Percentiles rank a stretch among this genome's conserved stretches.
Evolutionary conservation across 306 rosid genomes (phyloP).

Genomic region (Dalbergia oliveri): DNA sequence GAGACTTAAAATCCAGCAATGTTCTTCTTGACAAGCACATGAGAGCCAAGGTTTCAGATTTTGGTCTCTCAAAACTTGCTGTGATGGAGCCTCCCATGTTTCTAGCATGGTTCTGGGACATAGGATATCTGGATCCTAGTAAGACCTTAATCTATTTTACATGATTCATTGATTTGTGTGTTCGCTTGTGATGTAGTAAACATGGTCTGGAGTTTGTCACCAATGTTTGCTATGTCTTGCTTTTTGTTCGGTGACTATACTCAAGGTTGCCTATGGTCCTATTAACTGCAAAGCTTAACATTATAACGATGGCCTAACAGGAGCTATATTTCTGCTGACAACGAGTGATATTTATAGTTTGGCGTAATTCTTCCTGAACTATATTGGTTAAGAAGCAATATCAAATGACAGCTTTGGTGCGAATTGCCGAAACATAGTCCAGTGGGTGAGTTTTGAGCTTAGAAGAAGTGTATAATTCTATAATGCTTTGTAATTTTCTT

Average conservation of each 20-base stretch:
- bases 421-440: too few species aligned
- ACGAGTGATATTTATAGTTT: too few species aligned
- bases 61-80: slow-evolving; percentile 95
- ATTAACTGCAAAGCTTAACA: too few species aligned
- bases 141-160: slow-evolving; percentile 52
- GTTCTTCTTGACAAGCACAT: slow-evolving; percentile 86
- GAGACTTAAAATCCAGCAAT: slow-evolving; percentile 96
- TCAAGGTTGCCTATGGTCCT: too few species aligned
- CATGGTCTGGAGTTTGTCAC: neutral
- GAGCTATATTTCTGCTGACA: too few species aligned
- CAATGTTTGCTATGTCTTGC: neutral
- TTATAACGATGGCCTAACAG: too few species aligned
- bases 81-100: slow-evolving; percentile 91
- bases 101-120: slow-evolving; percentile 95
- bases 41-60: slow-evolving; percentile 98
- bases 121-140: slow-evolving; percentile 98
- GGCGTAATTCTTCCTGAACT: too few species aligned
- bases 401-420: too few species aligned
- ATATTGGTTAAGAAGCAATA: too few species aligned
- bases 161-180: neutral
- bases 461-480: too few species aligned
- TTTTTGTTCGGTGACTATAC: neutral
- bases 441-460: too few species aligned
- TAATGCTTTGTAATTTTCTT: too few species aligned
- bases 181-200: slow-evolving; percentile 32